phyloP scores from a whole-genome alignment of 2,329 filamentous ascomycete genomes.

The Diaporthe batatas region DNA sequence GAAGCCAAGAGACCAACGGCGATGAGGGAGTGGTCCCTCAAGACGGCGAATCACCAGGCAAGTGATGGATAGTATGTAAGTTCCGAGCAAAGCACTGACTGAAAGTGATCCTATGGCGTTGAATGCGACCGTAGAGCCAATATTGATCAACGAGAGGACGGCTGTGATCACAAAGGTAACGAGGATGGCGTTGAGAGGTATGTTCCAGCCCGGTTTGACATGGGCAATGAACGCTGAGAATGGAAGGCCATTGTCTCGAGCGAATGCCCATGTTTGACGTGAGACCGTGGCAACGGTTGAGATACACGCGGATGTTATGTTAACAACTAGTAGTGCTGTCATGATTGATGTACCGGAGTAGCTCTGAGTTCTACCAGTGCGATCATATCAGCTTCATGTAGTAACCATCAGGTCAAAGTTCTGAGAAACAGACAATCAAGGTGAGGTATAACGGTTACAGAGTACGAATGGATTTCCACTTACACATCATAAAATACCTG shows the following conservation, averaged over 20 bases:
- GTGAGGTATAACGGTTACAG: rapidly evolving
- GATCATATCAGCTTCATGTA: not conserved
- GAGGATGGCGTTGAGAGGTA: conserved; percentile 33
- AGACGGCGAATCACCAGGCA: conserved; percentile 60
- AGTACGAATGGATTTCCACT: not conserved
- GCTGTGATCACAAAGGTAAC: conserved; percentile 17
- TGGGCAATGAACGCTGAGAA: conserved; percentile 55
- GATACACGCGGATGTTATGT: conserved; percentile 62
- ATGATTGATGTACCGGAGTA: conserved; percentile 63
- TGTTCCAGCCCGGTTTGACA: conserved; percentile 46
- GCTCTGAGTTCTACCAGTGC: conserved; percentile 53
- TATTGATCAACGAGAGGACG: conserved; percentile 22
- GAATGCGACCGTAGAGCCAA: conserved; percentile 32
- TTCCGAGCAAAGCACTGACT: conserved; percentile 62
- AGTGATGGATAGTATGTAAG: conserved; percentile 64
- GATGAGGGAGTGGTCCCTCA: conserved; percentile 53
- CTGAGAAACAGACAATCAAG: not conserved
- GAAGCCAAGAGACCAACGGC: conserved; percentile 58
- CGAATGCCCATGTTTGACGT: conserved; percentile 69
- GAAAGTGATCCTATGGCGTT: conserved; percentile 58
- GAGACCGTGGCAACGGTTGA: conserved; percentile 70
- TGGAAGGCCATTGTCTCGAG: conserved; percentile 59
- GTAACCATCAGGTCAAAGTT: not conserved
- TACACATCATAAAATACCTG: conserved; percentile 65
- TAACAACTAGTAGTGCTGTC: conserved; percentile 62